Base-by-base conservation (phyloP, 768 basidiomycete species). In the Podaxis carcinomalis region DNA sequence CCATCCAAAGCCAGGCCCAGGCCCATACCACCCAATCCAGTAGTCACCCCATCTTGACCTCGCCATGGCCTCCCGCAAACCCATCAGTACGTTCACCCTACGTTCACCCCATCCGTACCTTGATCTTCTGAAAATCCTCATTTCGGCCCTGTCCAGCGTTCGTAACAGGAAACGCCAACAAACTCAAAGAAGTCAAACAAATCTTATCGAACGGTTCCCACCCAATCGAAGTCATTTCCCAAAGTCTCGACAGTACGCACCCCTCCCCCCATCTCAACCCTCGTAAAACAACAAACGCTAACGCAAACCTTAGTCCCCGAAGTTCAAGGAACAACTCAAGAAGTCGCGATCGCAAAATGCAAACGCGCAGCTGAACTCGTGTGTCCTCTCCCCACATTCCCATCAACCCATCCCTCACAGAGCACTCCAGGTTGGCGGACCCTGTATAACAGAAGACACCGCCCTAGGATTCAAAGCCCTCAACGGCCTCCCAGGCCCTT, bases 111-210 rank as follows among this genome's bases (percentile, higher is more conserved):
- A 16, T 7, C 19, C 3, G 4, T 9, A 19, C 16, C 19, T 6
- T 16, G 2, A 21, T 44, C 6, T 21, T 44, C n/a, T n/a, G 6
- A 16, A 32, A 59, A 4, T 11, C 19, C 5, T 32, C 27, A 14
- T 16, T 32, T 28, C 6, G 1, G 4, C 27, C 25, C 23, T 2
- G 3, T 57, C 4, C 32, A 96, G 95, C 90, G 25, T 97, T 98
- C 72, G 93, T 98, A 16, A 98, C 96, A 0, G 93, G 95, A 27
- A 98, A 98, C 70, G 83, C 87, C 19, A 93, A 95, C 78, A 98
- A 98, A 73, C 79, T 98, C 27, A 82, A 80, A 62, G 96, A 98
- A 75, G 93, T 95, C 62, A 84, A 85, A 67, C 83, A 84, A 35
- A 98, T 98, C 69, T 80, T 98, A 16, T 82, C 81, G 0, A 76